phyloP scores from a whole-genome alignment of 129 eudicot genomes.

The Smallanthus sonchifolius region DNA sequence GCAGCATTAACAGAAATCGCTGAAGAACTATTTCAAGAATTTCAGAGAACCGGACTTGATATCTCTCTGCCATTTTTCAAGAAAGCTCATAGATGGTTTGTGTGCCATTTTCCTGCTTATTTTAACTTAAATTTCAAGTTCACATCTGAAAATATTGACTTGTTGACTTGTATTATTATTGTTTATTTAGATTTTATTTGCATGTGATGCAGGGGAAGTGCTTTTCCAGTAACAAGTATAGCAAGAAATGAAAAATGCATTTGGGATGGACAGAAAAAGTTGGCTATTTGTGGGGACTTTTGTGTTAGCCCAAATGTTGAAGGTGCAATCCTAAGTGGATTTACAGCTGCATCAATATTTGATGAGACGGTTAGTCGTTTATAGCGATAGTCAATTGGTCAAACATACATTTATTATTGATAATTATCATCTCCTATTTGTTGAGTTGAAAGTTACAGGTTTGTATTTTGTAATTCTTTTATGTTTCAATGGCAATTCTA shows the following conservation, averaged over 20 bases:
- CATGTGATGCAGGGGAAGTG: constrained; percentile 69
- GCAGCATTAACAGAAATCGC: constrained; percentile 58
- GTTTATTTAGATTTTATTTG: neutral
- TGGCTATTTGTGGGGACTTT: constrained; percentile 93
- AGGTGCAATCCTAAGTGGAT: constrained; percentile 86
- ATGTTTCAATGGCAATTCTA: neutral
- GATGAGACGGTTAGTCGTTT: constrained; percentile 42
- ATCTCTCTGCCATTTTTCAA: constrained; percentile 63
- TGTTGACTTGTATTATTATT: neutral
- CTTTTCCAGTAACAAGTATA: constrained; percentile 77
- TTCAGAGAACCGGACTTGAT: constrained; percentile 60
- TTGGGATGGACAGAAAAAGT: constrained; percentile 55
- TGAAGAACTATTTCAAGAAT: constrained; percentile 68
- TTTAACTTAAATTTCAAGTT: neutral
- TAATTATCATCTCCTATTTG: neutral
- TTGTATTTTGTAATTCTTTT: neutral
- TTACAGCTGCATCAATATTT: constrained; percentile 77
- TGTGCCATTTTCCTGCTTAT: neutral
- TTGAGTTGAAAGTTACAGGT: neutral
- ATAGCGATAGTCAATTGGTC: constrained; percentile 20
- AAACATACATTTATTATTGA: neutral
- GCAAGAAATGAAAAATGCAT: constrained; percentile 81
- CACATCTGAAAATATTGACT: neutral
- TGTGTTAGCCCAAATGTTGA: constrained; percentile 88
- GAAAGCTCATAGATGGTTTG: constrained; percentile 97